Conservation (phyloP, 768 basidiomycete species). For the Psilocybe cubensis region DNA sequence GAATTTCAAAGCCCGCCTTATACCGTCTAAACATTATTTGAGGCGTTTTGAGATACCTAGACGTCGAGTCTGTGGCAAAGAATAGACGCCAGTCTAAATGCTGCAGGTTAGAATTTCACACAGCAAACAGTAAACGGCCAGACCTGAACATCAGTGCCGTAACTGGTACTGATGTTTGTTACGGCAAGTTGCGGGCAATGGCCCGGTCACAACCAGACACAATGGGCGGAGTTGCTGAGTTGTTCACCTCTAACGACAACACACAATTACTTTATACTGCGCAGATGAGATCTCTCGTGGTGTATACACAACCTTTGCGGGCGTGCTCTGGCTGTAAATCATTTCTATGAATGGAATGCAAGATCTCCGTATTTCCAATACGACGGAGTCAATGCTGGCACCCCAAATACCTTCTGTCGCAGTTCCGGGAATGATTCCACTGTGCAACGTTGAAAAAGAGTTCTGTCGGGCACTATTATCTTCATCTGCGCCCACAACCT, state of each 20-base stretch:
- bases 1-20: neutral
- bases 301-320: neutral
- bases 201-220: neutral
- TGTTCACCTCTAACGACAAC: constrained; percentile 5
- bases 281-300: neutral
- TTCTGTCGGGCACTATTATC: neutral
- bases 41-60: no score
- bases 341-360: neutral
- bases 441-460: neutral
- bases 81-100: no score
- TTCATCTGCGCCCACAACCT: constrained; percentile 6
- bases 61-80: no score
- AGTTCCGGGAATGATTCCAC: neutral
- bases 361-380: constrained; percentile 7
- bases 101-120: no score
- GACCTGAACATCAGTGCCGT: no score
- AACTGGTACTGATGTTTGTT: neutral
- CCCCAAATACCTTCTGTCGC: neutral
- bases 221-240: neutral
- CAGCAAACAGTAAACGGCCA: no score
- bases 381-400: constrained; percentile 2
- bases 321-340: constrained; percentile 2
- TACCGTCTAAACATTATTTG: no score
- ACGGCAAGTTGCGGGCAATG: neutral
- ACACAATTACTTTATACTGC: neutral